Conservation (phyloP, 306 rosid species). For the Castanea mollissima region DNA sequence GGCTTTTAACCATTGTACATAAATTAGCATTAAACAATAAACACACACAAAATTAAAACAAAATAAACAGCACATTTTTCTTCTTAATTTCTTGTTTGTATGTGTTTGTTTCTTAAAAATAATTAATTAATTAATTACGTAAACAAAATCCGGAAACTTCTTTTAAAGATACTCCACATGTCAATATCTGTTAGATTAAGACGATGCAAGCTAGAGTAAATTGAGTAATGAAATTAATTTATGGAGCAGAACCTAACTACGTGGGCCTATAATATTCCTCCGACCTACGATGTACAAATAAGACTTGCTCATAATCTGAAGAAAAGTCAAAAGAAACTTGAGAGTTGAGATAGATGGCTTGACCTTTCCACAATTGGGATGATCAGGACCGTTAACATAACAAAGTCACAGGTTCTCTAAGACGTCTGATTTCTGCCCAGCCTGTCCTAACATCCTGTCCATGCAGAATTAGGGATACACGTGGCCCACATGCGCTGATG, state of each 20-base stretch:
- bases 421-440: conserved; percentile 6
- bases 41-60: too few species aligned
- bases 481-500: conserved; percentile 14
- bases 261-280: not conserved
- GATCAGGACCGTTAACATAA: conserved; percentile 19
- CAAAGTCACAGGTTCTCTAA: not conserved
- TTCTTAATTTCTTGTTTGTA: too few species aligned
- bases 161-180: not conserved
- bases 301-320: too few species aligned
- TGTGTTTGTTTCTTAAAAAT: too few species aligned
- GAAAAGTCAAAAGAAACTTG: not conserved
- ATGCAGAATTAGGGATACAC: conserved; percentile 4
- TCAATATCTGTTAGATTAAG: not conserved
- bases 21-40: too few species aligned
- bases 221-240: too few species aligned
- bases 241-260: not conserved
- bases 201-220: not conserved
- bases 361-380: not conserved
- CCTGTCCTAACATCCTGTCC: not conserved
- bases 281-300: too few species aligned
- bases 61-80: too few species aligned
- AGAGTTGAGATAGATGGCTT: not conserved
- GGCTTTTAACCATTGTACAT: too few species aligned
- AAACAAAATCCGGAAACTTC: not conserved
- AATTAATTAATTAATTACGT: too few species aligned